A percentile compares a stretch with the other conserved stretches of the same genome.
phyloP scores from a whole-genome alignment of 768 basidiomycete species.

The Ramaria sp. region DNA sequence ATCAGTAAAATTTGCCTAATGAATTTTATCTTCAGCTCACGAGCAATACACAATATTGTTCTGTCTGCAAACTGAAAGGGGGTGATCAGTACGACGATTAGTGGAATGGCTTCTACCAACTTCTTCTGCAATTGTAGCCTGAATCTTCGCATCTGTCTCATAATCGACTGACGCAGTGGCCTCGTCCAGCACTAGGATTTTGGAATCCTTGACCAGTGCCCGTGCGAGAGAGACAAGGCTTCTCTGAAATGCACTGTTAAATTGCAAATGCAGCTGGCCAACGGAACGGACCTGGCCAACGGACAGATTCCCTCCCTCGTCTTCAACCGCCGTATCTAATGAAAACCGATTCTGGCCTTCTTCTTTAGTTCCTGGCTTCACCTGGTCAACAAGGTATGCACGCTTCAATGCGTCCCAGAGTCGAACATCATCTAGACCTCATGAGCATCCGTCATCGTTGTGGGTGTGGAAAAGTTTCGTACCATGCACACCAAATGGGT shows the following conservation, averaged over 20 bases:
- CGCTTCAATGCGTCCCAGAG: slow-evolving; percentile 86
- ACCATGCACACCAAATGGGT: slow-evolving; percentile 66
- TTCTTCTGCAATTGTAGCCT: slow-evolving; percentile 75
- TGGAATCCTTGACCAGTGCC: slow-evolving; percentile 77
- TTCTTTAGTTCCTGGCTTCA: slow-evolving; percentile 20
- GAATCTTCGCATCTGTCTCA: slow-evolving; percentile 85
- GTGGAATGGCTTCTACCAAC: not conserved
- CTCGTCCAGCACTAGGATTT: slow-evolving; percentile 82
- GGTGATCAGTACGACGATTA: not conserved
- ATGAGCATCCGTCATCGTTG: not conserved
- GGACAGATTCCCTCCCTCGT: slow-evolving; percentile 77
- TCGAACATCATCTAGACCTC: slow-evolving; percentile 46
- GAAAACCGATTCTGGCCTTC: slow-evolving; percentile 43
- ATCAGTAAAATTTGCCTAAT: slow-evolving; percentile 1
- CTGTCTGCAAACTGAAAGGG: slow-evolving; percentile 58
- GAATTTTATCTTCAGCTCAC: slow-evolving; percentile 30
- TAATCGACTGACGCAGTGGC: slow-evolving; percentile 88
- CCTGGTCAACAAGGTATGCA: slow-evolving; percentile 64
- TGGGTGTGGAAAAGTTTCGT: not conserved
- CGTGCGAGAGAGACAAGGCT: slow-evolving; percentile 81
- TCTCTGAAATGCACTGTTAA: slow-evolving; percentile 35
- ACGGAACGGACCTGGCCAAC: slow-evolving; percentile 44
- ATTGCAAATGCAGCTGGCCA: not conserved
- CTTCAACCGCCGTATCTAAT: slow-evolving; percentile 75
- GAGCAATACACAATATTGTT: slow-evolving; percentile 82